Base-by-base conservation (phyloP, 2,329 filamentous ascomycete species). In the Xylaria sp. region DNA sequence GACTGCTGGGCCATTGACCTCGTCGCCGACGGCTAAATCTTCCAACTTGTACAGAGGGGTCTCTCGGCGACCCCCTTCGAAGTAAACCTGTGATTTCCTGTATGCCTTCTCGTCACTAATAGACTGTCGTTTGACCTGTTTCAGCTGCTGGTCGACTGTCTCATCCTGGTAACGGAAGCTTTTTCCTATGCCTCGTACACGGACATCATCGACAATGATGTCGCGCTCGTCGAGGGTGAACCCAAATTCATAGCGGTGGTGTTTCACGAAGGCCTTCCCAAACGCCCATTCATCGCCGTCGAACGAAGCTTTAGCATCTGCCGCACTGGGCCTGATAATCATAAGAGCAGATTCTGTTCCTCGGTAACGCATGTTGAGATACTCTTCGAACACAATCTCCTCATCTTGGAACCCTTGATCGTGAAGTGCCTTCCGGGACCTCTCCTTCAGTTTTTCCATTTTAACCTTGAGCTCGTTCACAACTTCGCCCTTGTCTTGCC, bases 281-380 rank as follows among this genome's bases (percentile, higher is more conserved):
- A 94, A 97, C 0, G 90, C 91, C 92, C 92, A 96, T 9, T 90
- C 86, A 27, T 92, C 87, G 6, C 88, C 89, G 27, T 78, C 82
- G 69, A 86, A 91, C 15, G 85, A 81, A 44, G 85, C 84, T 66
- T 87, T 80, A 0, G 84, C 84, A 63, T 92, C 89, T 57, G 89
- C 86, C 42, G 85, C 80, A 2, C 79, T 85, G 0, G 94, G 93
- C 78, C 91, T 93, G 70, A 96, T 81, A 54, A 97, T 88, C 94
- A 97, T 97, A 47, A 97, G 84, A 0, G 94, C 92, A 7, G 93
- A 96, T 76, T 97, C 94, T 0, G 94, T 97, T 11, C 94, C 94
- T 39, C 93, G 88, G 75, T 97, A 97, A 64, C 94, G 85, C 90
- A 97, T 94, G 77, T 97, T 97, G 63, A 98, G 87, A 75, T 97